Percentiles rank a stretch among this genome's conserved stretches.
These are phyloP conservation scores for Thermothelomyces thermophilus DNA, from an alignment of 2,329 filamentous ascomycete genomes.

Conservation along the genomic window DNA sequence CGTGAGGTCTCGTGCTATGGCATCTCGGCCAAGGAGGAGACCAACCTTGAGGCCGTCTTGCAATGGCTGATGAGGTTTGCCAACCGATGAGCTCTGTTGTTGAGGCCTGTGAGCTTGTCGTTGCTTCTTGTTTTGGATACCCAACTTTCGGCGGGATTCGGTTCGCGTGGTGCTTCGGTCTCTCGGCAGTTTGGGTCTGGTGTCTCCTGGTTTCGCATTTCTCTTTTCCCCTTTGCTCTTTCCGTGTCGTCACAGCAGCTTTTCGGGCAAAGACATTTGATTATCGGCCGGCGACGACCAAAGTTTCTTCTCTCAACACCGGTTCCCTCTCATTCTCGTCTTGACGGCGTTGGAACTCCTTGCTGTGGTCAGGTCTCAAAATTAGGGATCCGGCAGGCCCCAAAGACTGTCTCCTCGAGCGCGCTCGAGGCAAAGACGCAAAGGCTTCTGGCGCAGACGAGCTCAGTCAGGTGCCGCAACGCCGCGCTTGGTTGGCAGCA, in stretches of 20 bases:
- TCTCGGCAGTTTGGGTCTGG: not conserved
- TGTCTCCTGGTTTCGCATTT: not conserved
- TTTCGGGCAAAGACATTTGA: conserved; percentile 20
- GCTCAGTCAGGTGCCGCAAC: conserved; percentile 19
- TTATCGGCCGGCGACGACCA: conserved; percentile 26
- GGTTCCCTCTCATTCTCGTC: not conserved
- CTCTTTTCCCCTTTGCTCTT: not conserved
- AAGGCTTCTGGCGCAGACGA: conserved; percentile 3
- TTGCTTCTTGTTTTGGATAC: conserved; percentile 9
- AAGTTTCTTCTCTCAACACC: conserved; percentile 9
- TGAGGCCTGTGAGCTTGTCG: conserved; percentile 6
- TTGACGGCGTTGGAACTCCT: conserved; percentile 9
- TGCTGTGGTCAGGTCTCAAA: conserved; percentile 9
- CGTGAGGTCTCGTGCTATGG: conserved; percentile 98
- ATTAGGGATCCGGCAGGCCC: not conserved
- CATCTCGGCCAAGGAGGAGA: conserved; percentile 98
- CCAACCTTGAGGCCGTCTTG: conserved; percentile 92
- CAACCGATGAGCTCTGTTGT: conserved; percentile 51
- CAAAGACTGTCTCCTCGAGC: not conserved
- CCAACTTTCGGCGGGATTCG: conserved; percentile 7
- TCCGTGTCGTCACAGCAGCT: conserved; percentile 8
- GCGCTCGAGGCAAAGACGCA: not conserved
- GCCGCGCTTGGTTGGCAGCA: conserved; percentile 12
- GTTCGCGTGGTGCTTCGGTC: conserved; percentile 1
- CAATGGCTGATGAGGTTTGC: conserved; percentile 93